Conservation (phyloP, 176 grass and related monocot species). For the Dendrocalamus sinicus region DNA sequence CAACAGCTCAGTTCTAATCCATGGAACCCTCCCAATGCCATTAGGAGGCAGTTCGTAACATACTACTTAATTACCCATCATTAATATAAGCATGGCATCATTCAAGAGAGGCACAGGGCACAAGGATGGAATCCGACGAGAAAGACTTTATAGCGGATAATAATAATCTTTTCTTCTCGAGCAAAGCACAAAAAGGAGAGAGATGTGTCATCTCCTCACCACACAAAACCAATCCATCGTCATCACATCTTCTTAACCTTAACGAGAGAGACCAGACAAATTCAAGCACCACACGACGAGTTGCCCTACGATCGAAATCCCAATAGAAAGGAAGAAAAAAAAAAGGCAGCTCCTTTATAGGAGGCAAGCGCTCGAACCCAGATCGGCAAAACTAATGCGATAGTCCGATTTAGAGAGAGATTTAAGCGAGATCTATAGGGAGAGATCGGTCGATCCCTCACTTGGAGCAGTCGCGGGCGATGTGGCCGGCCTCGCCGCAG, state of each 20-base stretch:
- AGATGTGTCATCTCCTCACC: conserved; percentile 26
- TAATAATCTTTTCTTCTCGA: not conserved
- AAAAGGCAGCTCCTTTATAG: conserved; percentile 14
- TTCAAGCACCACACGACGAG: conserved; percentile 30
- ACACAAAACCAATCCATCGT: conserved; percentile 38
- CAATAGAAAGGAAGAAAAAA: not conserved
- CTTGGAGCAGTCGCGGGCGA: conserved; percentile 75
- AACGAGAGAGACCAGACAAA: not conserved
- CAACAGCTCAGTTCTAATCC: not conserved
- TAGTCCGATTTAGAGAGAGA: conserved; percentile 18
- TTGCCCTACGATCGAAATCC: not conserved
- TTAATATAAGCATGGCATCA: not conserved
- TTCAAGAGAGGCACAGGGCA: not conserved
- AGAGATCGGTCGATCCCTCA: conserved; percentile 29
- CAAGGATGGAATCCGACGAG: not conserved
- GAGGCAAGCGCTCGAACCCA: conserved; percentile 11
- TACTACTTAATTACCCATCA: not conserved
- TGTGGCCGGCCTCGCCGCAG: conserved; percentile 81
- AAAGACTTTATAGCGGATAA: not conserved
- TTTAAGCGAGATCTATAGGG: conserved; percentile 21
- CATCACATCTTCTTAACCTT: conserved; percentile 12
- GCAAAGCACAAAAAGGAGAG: conserved; percentile 22
- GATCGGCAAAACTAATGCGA: conserved; percentile 62
- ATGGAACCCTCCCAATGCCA: no score
- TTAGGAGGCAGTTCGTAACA: no score